Evolutionary conservation across 2,329 filamentous ascomycete genomes (phyloP).

Genomic region (Aspergillus spinulosporus): DNA sequence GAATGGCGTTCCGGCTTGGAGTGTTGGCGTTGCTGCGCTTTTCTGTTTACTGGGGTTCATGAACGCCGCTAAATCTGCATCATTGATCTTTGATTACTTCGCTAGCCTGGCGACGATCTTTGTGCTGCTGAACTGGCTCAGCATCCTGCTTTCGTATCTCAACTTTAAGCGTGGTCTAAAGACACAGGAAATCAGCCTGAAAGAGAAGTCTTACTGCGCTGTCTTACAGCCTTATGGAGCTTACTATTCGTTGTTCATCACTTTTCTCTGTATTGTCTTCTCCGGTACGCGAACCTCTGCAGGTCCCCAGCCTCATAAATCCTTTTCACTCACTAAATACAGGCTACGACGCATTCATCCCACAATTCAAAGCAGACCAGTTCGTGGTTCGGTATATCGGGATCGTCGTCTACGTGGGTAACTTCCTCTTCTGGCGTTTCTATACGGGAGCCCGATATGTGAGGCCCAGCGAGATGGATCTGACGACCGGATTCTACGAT

Average conservation of each 20-base stretch:
- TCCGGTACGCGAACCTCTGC: not conserved
- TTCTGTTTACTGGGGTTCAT: constrained; percentile 68
- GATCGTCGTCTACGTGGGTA: not conserved
- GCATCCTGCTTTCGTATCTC: constrained; percentile 3
- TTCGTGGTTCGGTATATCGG: not conserved
- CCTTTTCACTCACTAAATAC: not conserved
- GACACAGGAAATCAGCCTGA: not conserved
- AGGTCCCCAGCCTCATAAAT: not conserved
- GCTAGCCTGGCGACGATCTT: not conserved
- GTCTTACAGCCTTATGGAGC: not conserved
- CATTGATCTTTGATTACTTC: constrained; percentile 59
- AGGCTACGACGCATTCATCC: constrained; percentile 1
- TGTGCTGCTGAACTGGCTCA: constrained; percentile 3
- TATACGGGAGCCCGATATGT: not conserved
- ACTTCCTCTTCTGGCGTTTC: not conserved
- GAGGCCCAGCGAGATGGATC: not conserved
- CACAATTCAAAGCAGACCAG: not conserved
- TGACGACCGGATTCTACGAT: not conserved
- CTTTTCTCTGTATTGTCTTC: not conserved
- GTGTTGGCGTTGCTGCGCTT: constrained; percentile 58
- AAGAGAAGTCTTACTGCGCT: not conserved
- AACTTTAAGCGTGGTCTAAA: not conserved
- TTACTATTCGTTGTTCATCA: not conserved
- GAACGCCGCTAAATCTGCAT: constrained; percentile 57
- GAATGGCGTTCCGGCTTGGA: constrained; percentile 66